A percentile compares a stretch with the other conserved stretches of the same genome.
Conservation (phyloP, 2,329 filamentous ascomycete species). For the Paecilomyces sp. region DNA sequence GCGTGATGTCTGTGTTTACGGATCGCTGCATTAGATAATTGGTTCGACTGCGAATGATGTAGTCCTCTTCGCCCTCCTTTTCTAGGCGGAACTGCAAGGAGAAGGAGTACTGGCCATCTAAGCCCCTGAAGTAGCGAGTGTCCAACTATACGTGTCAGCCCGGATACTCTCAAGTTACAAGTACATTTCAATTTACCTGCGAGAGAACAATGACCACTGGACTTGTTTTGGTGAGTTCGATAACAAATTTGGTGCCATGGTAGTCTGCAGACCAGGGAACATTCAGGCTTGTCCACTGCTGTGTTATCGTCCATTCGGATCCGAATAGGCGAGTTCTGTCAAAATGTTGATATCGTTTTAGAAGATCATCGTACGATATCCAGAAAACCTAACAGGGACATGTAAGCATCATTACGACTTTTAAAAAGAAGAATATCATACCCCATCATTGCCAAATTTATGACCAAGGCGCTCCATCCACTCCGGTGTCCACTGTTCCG, state of each 20-base stretch:
- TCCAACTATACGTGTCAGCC: conserved; percentile 37
- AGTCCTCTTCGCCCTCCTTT: conserved; percentile 53
- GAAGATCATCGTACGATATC: conserved; percentile 53
- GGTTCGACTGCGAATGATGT: conserved; percentile 50
- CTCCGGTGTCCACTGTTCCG: conserved; percentile 75
- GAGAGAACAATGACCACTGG: conserved; percentile 53
- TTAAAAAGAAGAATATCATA: conserved; percentile 12
- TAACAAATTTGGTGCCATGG: conserved; percentile 52
- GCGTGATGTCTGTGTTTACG: conserved; percentile 67
- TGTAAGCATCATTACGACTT: conserved; percentile 1
- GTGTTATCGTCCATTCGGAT: conserved; percentile 53
- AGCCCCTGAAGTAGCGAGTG: conserved; percentile 52
- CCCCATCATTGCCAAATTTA: conserved; percentile 69
- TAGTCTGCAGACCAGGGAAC: conserved; percentile 57
- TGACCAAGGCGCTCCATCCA: conserved; percentile 68
- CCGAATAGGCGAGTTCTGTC: conserved; percentile 56
- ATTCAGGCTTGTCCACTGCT: conserved; percentile 54
- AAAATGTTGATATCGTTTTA: conserved; percentile 53
- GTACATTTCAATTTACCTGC: conserved; percentile 28
- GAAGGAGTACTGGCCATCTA: conserved; percentile 52
- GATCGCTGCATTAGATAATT: conserved; percentile 62
- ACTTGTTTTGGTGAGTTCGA: conserved; percentile 45
- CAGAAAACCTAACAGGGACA: conserved; percentile 43
- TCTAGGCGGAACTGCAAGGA: conserved; percentile 53
- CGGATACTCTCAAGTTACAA: neutral